Evolutionary conservation across 78 protist genomes (phyloP), one percentile per base, ranked within the genome.

Genomic region (Fonticula alba): DNA sequence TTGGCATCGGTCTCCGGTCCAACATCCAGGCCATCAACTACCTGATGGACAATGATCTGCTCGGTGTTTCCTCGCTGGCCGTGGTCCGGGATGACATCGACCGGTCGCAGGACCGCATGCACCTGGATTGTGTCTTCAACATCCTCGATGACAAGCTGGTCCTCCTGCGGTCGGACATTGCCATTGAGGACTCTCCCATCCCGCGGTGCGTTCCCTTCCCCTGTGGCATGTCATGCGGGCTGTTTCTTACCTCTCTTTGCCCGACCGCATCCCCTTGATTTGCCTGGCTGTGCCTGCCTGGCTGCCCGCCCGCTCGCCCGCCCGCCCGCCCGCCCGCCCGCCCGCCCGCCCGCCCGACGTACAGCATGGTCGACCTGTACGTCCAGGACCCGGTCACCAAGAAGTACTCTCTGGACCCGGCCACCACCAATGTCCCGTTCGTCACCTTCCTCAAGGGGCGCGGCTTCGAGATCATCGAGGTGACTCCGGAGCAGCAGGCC

Each of bases 31-130:
- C 91, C 15, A 78, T 77, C 19, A 46, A 78, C 33, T 66, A 83
- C 65, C 32, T 81, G 66, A 73, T 83, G 85, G 43, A 67, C 6
- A 61, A 79, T 0, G 86, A 83, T 52, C 52, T 72, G 40, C 69
- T 88, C 29, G 94, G 94, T 11, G 78, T 85, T 0, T 38, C 29
- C 19, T 37, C 81, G 15, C 80, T 88, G 20, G 87, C 85, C 17
- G 83, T 88, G 5, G 89, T 88, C 50, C 74, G 70, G 33, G 94
- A 88, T 65, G 53, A 59, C 27, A 78, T 81, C 61, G 94, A 88
- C 51, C 46, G 67, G 46, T 53, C 63, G 57, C 89, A 84, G 68
- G 82, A 84, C 35, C 64, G 89, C 13, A 88, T 88, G 94, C 94
- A 88, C 74, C 58, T 88, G 13, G 94, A 88, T 58, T 76, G 84